Evolutionary conservation across 768 basidiomycete species (phyloP), one percentile per base, ranked within the genome.

Genomic region (Cystobasidium onofrii): DNA sequence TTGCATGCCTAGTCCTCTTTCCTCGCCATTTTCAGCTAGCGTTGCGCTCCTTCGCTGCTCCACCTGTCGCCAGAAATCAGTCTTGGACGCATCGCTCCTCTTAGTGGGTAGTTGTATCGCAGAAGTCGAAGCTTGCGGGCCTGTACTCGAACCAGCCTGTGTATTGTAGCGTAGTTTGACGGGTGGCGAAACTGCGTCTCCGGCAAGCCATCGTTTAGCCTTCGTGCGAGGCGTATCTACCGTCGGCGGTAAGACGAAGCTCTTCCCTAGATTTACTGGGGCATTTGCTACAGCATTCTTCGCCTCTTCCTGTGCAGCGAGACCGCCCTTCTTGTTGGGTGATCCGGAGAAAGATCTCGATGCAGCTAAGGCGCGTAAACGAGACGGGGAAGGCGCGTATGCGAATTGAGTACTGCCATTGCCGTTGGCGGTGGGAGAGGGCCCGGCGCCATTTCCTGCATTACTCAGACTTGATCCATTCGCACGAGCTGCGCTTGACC

Each of bases 371-470:
- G 76, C 76, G 33, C 76, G 76, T 0, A 79, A 65, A 62, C 76
- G 76, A 10, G 76, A 77, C 6, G 78, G 78, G 31, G 77, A 78
- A 69, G 75, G 75, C 64, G 78, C 78, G 74, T 76, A 71, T 55
- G 75, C 75, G 65, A 72, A 77, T 31, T 63, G 65, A 29, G 67
- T 43, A 20, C 13, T 18, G 72, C n/a, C 27, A 20, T 18, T 18
- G 72, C n/a, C 27, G 29, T 71, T 64, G 55, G 25, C 17, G 31
- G 43, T 50, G 25, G 44, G 50, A 23, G 25, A 29, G 6, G 57
- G 52, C 52, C 6, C 52, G 27, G 20, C 27, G 18, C 23, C 34
- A 31, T 13, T 13, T 23, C 27, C 36, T 41, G 54, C 27, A 17
- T 23, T 31, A 25, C 20, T 29, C 1, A 29, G 65, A 36, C 60